These are phyloP conservation scores for Mortierella polycephala DNA, from an alignment of 371 early-diverging fungal genomes.

Conservation along the genomic window DNA sequence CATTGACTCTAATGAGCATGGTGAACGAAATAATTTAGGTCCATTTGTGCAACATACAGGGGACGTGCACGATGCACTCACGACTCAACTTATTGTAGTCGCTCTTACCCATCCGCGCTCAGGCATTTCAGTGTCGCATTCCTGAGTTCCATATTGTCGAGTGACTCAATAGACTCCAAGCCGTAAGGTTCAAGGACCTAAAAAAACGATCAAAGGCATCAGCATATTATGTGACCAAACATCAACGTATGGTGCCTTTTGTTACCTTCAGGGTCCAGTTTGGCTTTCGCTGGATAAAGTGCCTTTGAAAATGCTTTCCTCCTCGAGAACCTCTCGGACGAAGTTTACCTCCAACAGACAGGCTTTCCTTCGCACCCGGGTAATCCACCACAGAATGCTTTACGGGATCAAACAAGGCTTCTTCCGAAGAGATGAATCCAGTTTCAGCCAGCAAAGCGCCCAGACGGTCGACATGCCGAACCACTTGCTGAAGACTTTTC, in stretches of 20 bases:
- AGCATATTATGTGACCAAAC: too few species aligned
- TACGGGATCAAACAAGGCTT: not conserved
- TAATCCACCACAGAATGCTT: not conserved
- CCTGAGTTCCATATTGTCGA: conserved; percentile 19
- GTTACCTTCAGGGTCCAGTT: conserved; percentile 28
- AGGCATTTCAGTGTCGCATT: conserved; percentile 21
- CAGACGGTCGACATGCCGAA: conserved; percentile 16
- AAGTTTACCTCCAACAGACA: not conserved
- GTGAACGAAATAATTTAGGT: not conserved
- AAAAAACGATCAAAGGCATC: not conserved
- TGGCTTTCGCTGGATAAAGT: conserved; percentile 12
- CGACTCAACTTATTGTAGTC: not conserved
- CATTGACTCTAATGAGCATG: not conserved
- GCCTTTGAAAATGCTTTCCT: not conserved
- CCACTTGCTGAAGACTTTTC: conserved; percentile 4
- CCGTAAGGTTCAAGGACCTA: conserved; percentile 31
- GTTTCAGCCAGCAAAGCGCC: not conserved
- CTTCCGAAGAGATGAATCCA: conserved; percentile 2
- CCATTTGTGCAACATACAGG: not conserved
- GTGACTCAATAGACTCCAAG: conserved; percentile 4
- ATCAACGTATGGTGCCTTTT: too few species aligned
- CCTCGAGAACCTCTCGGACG: not conserved
- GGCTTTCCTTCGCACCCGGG: not conserved
- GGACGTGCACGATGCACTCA: too few species aligned
- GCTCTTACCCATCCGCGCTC: conserved; percentile 19